Evolutionary conservation across 108 stramenopile genomes (phyloP), one percentile per base, ranked within the genome.

Genomic region (Cyclotella atomus): DNA sequence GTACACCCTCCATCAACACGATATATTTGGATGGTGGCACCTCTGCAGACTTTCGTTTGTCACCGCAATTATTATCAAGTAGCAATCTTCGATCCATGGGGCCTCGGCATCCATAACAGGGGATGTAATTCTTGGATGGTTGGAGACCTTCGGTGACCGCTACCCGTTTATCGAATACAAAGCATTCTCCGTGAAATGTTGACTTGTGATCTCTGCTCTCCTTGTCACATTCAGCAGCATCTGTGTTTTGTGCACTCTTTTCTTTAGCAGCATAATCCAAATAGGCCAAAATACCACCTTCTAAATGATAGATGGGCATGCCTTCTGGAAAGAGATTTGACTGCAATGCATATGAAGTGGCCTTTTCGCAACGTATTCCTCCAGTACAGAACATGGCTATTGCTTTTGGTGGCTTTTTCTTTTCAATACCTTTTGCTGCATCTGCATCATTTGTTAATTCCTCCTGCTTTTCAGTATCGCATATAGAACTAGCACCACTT

Each of bases 331-430:
- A 68, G 5, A 79, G 38, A 3, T 73, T 43, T 12, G 71, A 70
- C 47, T 68, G 60, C 19, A 78, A 50, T 30, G 78, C 73, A 30
- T 74, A 87, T 10, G 89, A 85, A 0, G 91, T 93, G 17, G 96
- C 94, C 83, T 91, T 94, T 85, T 97, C 97, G 66, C 97, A 98
- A 19, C 97, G 93, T 57, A 98, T 96, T 1, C 97, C 97, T 14
- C 97, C 97, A 0, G 93, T 95, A 75, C 97, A 98, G 87, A 96
- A 98, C 96, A 98, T 96, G 73, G 96, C 94, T 36, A 97, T 81
- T 43, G 83, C 89, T 50, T 87, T 79, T 1, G 80, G 80, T 23
- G 76, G 70, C 68, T 36, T 56, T 53, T 23, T 69, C 54, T 5
- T 47, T 25, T 8, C 23, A 19, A 3, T 47, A n/a, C n/a, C n/a